Evolutionary conservation across 78 protist genomes (phyloP).

Genomic region (Dictyostelium firmibasis): DNA sequence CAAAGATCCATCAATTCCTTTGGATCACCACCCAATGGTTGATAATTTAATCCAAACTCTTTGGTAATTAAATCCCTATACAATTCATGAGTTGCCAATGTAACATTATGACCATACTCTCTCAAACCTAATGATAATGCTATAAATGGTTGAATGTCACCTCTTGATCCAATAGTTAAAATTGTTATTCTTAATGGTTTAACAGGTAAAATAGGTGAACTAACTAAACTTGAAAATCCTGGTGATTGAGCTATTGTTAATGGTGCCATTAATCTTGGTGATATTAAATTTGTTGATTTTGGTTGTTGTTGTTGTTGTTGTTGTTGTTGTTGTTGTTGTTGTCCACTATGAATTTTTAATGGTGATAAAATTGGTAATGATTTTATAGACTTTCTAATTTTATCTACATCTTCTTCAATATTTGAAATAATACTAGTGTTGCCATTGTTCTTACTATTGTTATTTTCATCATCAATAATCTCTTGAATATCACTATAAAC

Average conservation of each 20-base stretch:
- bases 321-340: not conserved
- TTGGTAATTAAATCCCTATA: conserved; percentile 30
- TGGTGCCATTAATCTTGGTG: not conserved
- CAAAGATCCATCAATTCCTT: conserved; percentile 77
- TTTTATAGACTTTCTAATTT: not conserved
- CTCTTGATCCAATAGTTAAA: conserved; percentile 75
- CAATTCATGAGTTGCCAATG: conserved; percentile 53
- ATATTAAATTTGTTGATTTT: not conserved
- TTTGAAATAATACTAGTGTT: not conserved
- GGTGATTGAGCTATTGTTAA: not conserved
- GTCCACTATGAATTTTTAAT: not conserved
- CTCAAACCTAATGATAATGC: conserved; percentile 63
- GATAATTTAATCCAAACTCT: conserved; percentile 40
- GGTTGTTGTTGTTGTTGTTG: not conserved
- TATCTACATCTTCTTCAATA: not conserved
- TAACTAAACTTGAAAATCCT: not conserved
- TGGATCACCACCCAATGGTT: conserved; percentile 80
- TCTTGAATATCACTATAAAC: not conserved
- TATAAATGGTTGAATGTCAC: conserved; percentile 83
- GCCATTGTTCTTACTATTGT: not conserved
- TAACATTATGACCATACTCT: conserved; percentile 61
- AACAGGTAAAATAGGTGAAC: not conserved
- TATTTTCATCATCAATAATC: not conserved
- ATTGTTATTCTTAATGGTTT: conserved; percentile 28
- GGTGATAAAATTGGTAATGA: conserved; percentile 1